A percentile compares a stretch with the other conserved stretches of the same genome.
Conservation (phyloP, 75 land plant genomes). For the Picea glauca region DNA sequence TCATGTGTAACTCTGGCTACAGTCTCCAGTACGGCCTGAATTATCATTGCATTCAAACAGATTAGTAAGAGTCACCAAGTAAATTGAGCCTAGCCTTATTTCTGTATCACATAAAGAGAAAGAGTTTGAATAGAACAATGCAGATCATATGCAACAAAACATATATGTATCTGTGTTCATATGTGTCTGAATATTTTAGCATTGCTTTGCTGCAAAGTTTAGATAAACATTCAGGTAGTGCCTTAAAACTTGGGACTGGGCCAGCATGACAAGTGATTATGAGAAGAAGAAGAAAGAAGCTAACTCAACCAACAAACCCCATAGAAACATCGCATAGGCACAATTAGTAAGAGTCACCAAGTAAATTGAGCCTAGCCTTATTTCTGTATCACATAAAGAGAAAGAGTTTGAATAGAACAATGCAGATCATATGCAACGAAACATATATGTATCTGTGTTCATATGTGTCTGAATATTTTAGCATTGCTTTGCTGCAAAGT, state of each 20-base stretch:
- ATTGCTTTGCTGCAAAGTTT: neutral
- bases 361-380: neutral
- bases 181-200: neutral
- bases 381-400: neutral
- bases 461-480: neutral
- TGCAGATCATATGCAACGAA: neutral
- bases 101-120: neutral
- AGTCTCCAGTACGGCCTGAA: constrained; percentile 90
- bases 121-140: neutral
- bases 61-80: neutral
- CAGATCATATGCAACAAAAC: neutral
- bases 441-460: neutral
- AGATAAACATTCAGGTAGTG: neutral
- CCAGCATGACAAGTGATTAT: neutral
- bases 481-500: neutral
- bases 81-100: neutral
- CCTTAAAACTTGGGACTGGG: neutral
- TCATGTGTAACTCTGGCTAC: constrained; percentile 90
- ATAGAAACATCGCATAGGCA: no score
- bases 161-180: neutral
- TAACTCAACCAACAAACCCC: no score
- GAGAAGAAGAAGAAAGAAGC: no score
- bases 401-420: neutral
- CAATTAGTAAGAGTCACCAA: neutral
- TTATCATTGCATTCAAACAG: neutral